Base-by-base conservation (phyloP, 345 rosid genomes). In the Brassica incana region DNA sequence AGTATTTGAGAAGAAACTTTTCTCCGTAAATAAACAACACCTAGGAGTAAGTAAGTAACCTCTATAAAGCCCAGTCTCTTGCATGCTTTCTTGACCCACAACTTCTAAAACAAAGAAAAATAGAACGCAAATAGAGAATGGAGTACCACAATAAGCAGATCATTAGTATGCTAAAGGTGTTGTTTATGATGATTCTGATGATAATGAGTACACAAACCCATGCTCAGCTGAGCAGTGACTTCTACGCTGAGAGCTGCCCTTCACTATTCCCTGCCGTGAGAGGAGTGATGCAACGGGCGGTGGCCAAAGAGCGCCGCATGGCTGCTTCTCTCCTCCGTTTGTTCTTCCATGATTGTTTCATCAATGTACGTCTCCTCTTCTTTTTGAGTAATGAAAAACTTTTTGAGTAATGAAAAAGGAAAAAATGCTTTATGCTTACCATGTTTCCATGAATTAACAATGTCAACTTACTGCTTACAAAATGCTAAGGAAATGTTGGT, bases 321-420 rank as follows among this genome's bases (percentile, higher is more conserved):
- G 96, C 88, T 1, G 98, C 97, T 48, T 92, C 96, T 27, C 79
- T 94, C 29, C 88, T 94, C 73, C 94, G 98, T 56, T 72, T 94
- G 75, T 88, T 87, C 84, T 94, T 94, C 89, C 98, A 94, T 3
- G 98, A 94, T 32, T 94, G 98, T 48, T 94, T 94, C 48, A 93
- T 94, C 59, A 92, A 92, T 14, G 98, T 94, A 89, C 65, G 45
- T 65, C 1, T 18, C 32, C 2, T 27, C n/a, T 61, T 62, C 1
- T 30, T 50, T 7, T 35, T 2, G 5, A 23, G 12, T 10, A 29
- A 43, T 29, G 14, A n/a, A 48, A 50, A 64, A 29, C 25, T 23
- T 23, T 23, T 23, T 23, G 25, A 23, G 25, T 23, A 23, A 23
- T 23, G 25, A 23, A 23, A 23, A 23, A 23, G 25, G n/a, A 2